Percentiles rank a stretch among this genome's conserved stretches.
These are phyloP conservation scores for Cyberlindnera sargentensis DNA, from an alignment of 805 yeast species.

Conservation along the genomic window DNA sequence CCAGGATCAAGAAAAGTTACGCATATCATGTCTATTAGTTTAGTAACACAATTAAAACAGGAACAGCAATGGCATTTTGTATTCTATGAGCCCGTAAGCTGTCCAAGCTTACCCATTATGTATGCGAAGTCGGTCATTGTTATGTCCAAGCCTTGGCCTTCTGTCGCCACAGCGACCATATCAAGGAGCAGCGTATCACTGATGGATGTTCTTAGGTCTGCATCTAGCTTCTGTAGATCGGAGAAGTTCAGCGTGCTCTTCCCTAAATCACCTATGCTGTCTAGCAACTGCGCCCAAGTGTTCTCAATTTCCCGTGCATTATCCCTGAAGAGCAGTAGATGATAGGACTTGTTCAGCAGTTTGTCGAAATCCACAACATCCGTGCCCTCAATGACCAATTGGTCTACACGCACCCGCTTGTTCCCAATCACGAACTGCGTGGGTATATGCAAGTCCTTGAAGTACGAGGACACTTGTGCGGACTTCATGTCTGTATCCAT, in stretches of 20 bases:
- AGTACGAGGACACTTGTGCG: slow-evolving; percentile 24
- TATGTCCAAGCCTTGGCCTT: slow-evolving; percentile 29
- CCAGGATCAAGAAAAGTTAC: not conserved
- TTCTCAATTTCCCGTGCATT: slow-evolving; percentile 30
- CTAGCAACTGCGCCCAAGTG: slow-evolving; percentile 34
- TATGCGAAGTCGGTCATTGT: slow-evolving; percentile 41
- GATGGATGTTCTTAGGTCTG: slow-evolving; percentile 25
- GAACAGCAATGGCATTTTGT: not conserved
- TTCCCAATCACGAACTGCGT: slow-evolving; percentile 24
- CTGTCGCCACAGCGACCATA: slow-evolving; percentile 38
- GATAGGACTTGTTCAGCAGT: slow-evolving; percentile 32
- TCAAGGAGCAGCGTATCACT: slow-evolving; percentile 31
- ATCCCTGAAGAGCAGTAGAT: slow-evolving; percentile 33
- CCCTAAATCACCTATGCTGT: slow-evolving; percentile 11
- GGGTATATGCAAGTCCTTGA: slow-evolving; percentile 27
- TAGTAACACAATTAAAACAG: not conserved
- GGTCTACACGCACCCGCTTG: slow-evolving; percentile 14
- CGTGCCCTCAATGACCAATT: slow-evolving; percentile 33
- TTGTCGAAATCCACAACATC: slow-evolving; percentile 42
- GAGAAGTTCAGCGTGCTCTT: slow-evolving; percentile 26
- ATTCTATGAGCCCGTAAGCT: not conserved
- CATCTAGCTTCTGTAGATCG: slow-evolving; percentile 30
- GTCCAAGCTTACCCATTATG: slow-evolving; percentile 41
- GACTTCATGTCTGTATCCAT: slow-evolving; percentile 35
- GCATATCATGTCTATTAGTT: not conserved